These are phyloP conservation scores for Dalbergia cochinchinensis DNA, from an alignment of 306 rosid species.

Conservation along the genomic window DNA sequence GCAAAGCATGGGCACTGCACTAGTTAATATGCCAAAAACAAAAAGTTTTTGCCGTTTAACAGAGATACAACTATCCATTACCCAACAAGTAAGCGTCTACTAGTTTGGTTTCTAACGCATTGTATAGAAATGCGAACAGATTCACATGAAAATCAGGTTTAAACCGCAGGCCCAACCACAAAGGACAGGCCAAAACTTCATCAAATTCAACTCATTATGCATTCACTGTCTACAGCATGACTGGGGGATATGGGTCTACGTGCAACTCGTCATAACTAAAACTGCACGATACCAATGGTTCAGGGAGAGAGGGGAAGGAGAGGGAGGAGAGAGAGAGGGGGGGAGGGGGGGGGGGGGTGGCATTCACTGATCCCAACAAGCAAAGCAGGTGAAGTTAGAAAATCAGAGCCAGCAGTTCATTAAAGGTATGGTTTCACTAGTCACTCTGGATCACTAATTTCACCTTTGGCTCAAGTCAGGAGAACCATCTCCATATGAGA, in stretches of 20 bases:
- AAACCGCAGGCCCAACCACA: background rate
- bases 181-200: background rate
- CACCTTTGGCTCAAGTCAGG: background rate
- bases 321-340: too few relatives aligned
- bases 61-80: background rate
- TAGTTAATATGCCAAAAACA: too few relatives aligned
- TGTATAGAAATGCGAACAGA: background rate
- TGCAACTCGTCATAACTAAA: background rate
- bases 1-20: too few relatives aligned
- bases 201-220: conserved; percentile 6
- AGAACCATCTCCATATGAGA: conserved; percentile 77
- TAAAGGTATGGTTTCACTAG: background rate
- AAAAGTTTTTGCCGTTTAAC: background rate
- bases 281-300: background rate
- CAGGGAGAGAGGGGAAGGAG: too few relatives aligned
- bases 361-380: conserved; percentile 26
- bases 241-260: background rate
- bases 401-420: conserved; percentile 21
- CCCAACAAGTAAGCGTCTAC: background rate
- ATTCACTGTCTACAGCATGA: background rate
- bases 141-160: background rate
- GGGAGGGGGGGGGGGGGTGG: too few relatives aligned
- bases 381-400: conserved; percentile 20
- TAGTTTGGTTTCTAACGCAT: background rate
- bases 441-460: background rate